Percentiles rank a stretch among this genome's conserved stretches.
Evolutionary conservation across 805 yeast species (phyloP).

Genomic region (Yamadazyma kitorensis): DNA sequence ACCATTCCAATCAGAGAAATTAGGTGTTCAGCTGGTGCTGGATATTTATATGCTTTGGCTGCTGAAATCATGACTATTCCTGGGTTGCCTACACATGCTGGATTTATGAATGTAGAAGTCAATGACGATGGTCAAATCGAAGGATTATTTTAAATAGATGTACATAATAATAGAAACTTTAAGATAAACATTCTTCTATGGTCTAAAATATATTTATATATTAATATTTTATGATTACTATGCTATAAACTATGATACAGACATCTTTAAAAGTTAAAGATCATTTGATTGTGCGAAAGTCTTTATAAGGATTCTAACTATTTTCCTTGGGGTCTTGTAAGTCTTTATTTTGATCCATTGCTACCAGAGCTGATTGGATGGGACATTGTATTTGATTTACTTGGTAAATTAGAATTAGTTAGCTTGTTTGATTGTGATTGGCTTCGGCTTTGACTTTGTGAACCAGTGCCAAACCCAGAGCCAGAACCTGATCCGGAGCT

Average conservation of each 20-base stretch:
- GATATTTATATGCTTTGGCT: constrained; percentile 79
- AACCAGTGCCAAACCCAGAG: too few relatives aligned
- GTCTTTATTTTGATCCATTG: constrained; percentile 4
- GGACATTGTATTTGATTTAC: constrained; percentile 3
- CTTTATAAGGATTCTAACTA: too few relatives aligned
- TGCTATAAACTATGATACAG: constrained; percentile 10
- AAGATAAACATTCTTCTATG: neutral
- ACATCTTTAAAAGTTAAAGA: too few relatives aligned
- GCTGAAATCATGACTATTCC: constrained; percentile 87
- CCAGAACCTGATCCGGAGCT: constrained; percentile 3
- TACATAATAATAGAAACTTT: constrained; percentile 2
- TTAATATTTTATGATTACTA: neutral
- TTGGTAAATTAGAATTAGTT: constrained; percentile 1
- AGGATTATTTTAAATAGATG: constrained; percentile 7
- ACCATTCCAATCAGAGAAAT: constrained; percentile 79
- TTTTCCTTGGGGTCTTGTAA: too few relatives aligned
- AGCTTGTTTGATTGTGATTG: neutral
- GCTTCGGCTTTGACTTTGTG: constrained; percentile 5
- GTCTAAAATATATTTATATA: neutral
- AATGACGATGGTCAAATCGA: constrained; percentile 78
- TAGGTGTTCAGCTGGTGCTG: constrained; percentile 78
- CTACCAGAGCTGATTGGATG: constrained; percentile 14
- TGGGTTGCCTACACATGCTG: constrained; percentile 81
- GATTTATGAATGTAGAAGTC: constrained; percentile 84
- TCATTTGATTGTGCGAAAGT: too few relatives aligned